These are phyloP conservation scores for Pezicula radicicola DNA, from an alignment of 2,329 filamentous ascomycete genomes.

Conservation along the genomic window DNA sequence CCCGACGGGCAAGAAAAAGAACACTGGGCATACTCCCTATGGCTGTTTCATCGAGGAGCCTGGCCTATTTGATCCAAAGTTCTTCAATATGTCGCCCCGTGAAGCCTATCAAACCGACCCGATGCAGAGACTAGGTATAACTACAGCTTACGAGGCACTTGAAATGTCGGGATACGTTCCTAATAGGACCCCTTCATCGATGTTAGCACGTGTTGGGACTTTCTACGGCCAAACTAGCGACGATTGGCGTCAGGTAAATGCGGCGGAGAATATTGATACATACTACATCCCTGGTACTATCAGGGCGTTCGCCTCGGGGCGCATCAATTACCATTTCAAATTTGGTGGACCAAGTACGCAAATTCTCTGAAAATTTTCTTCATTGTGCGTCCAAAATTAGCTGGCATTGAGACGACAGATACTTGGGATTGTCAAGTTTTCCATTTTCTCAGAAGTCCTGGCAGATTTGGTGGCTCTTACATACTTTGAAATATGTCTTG, in stretches of 20 bases:
- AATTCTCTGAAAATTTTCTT: no score
- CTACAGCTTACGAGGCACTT: conserved; percentile 39
- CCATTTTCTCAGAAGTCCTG: no score
- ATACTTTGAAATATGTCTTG: no score
- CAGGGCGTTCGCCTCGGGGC: conserved; percentile 29
- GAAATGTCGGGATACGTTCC: no score
- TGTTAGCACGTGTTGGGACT: conserved; percentile 21
- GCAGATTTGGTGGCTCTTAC: no score
- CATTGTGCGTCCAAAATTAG: no score
- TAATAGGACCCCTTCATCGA: no score
- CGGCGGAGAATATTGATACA: conserved; percentile 27
- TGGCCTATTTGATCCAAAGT: conserved; percentile 75
- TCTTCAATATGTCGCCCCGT: conserved; percentile 84
- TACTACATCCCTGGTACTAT: conserved; percentile 28
- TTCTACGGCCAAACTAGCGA: conserved; percentile 30
- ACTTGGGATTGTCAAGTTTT: no score
- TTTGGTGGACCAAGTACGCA: conserved; percentile 34
- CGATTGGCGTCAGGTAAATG: conserved; percentile 30
- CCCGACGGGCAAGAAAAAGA: conserved; percentile 67
- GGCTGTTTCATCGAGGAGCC: conserved; percentile 72
- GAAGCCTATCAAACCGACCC: conserved; percentile 80
- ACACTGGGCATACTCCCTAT: conserved; percentile 74
- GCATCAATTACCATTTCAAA: conserved; percentile 39
- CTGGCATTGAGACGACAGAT: no score
- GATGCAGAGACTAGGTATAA: conserved; percentile 73